Conservation (phyloP, 805 yeast genomes). For the Ogataea salicorniae region DNA sequence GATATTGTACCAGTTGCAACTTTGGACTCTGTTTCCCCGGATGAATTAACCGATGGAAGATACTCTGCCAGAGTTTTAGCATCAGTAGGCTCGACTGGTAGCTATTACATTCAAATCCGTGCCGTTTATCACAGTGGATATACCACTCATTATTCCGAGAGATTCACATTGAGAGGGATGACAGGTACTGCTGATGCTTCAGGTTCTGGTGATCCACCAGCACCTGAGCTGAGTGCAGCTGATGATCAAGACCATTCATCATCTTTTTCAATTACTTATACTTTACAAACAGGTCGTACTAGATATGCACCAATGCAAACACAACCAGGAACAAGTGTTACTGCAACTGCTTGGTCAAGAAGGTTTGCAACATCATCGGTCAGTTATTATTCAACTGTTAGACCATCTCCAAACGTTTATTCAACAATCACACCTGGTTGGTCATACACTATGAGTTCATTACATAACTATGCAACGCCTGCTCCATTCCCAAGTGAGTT, state of each 20-base stretch:
- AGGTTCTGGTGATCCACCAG: constrained; percentile 44
- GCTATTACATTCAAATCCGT: constrained; percentile 66
- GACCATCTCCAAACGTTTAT: constrained; percentile 36
- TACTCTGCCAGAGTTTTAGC: constrained; percentile 43
- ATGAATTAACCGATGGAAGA: constrained; percentile 27
- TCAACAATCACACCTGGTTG: constrained; percentile 86
- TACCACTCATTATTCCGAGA: constrained; percentile 61
- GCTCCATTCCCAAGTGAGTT: constrained; percentile 62
- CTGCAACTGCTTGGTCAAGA: constrained; percentile 61
- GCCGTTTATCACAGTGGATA: constrained; percentile 38
- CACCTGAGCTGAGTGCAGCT: constrained; percentile 31
- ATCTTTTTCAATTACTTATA: constrained; percentile 67
- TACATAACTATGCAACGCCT: constrained; percentile 63
- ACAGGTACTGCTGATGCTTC: constrained; percentile 53
- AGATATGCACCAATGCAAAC: constrained; percentile 91
- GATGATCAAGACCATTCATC: constrained; percentile 39
- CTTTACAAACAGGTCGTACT: constrained; percentile 69
- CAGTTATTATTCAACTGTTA: constrained; percentile 48
- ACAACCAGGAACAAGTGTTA: constrained; percentile 73
- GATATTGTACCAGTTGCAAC: constrained; percentile 38
- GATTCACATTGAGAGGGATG: constrained; percentile 69
- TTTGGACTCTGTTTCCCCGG: constrained; percentile 27
- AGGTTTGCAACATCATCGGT: constrained; percentile 65
- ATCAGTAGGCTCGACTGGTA: constrained; percentile 53
- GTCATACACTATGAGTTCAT: constrained; percentile 62